Percentiles rank a stretch among this genome's conserved stretches.
Conservation (phyloP, 2,329 filamentous ascomycete genomes). For the Pseudogymnoascus sp. region DNA sequence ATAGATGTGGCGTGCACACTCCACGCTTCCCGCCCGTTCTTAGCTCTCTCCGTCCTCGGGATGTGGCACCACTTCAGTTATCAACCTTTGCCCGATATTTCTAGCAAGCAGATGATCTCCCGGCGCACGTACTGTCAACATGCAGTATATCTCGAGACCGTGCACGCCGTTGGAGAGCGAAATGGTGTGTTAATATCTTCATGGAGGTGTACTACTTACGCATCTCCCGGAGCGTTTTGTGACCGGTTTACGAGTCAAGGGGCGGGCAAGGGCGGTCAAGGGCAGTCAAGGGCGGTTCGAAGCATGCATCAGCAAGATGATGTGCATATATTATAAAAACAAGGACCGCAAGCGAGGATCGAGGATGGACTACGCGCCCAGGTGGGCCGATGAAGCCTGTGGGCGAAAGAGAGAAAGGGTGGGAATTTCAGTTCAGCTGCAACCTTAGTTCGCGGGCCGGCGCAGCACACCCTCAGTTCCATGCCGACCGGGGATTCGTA, state of each 20-base stretch:
- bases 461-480: slow-evolving; percentile 12
- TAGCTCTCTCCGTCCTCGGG: background rate
- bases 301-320: slow-evolving; percentile 6
- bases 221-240: background rate
- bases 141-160: background rate
- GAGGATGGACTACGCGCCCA: background rate
- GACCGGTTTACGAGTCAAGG: slow-evolving; percentile 5
- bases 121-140: slow-evolving; percentile 3
- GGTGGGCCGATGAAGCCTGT: slow-evolving; percentile 2
- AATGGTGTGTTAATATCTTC: slow-evolving; percentile 7
- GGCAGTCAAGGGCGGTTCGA: background rate
- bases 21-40: background rate
- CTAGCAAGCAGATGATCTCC: slow-evolving; percentile 8
- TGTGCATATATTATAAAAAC: slow-evolving; percentile 7
- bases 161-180: background rate
- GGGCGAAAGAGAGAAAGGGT: background rate
- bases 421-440: background rate
- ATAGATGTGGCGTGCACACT: slow-evolving; percentile 7
- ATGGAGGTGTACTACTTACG: background rate
- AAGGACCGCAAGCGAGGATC: too few species aligned
- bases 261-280: background rate
- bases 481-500: background rate
- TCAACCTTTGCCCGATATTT: background rate
- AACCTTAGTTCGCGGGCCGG: slow-evolving; percentile 11
- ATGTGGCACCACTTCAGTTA: slow-evolving; percentile 1